These are phyloP conservation scores for Ustilago loliicola DNA, from an alignment of 1,284 basidiomycete species.

Conservation along the genomic window DNA sequence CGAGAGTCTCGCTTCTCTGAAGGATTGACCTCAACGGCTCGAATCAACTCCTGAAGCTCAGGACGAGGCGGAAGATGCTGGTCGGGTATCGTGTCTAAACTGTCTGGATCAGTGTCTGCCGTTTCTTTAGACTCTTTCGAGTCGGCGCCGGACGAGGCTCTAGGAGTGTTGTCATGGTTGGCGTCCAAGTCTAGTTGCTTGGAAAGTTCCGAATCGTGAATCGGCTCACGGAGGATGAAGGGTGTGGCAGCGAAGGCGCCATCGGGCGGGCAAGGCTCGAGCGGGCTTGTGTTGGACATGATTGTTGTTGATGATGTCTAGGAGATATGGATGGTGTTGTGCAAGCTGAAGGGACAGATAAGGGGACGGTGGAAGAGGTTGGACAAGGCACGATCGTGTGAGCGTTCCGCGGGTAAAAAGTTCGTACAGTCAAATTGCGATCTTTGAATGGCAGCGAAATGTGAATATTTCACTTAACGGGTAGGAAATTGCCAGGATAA, in stretches of 20 bases:
- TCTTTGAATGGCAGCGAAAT: too few relatives aligned
- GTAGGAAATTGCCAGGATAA: too few relatives aligned
- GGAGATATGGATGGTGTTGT: not conserved
- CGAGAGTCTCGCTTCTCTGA: constrained; percentile 27
- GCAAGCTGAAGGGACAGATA: not conserved
- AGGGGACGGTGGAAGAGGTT: not conserved
- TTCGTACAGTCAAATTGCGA: too few relatives aligned
- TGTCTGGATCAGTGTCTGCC: constrained; percentile 18
- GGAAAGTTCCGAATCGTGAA: constrained; percentile 21
- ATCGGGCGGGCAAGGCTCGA: constrained; percentile 44
- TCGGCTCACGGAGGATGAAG: constrained; percentile 39
- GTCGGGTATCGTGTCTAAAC: constrained; percentile 24
- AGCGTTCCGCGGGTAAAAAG: not conserved
- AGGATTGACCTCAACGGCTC: constrained; percentile 1
- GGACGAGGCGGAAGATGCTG: constrained; percentile 42
- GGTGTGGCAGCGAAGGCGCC: constrained; percentile 11
- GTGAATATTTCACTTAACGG: too few relatives aligned
- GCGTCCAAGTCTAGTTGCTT: constrained; percentile 13
- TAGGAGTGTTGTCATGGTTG: constrained; percentile 1
- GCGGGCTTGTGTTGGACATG: constrained; percentile 46
- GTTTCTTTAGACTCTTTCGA: constrained; percentile 17
- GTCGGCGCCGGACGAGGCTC: constrained; percentile 4
- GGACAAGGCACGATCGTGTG: not conserved
- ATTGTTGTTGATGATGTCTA: constrained; percentile 2
- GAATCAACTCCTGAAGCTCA: constrained; percentile 25